Conservation (phyloP, 2,329 filamentous ascomycete species). For the Thelonectria blattea region DNA sequence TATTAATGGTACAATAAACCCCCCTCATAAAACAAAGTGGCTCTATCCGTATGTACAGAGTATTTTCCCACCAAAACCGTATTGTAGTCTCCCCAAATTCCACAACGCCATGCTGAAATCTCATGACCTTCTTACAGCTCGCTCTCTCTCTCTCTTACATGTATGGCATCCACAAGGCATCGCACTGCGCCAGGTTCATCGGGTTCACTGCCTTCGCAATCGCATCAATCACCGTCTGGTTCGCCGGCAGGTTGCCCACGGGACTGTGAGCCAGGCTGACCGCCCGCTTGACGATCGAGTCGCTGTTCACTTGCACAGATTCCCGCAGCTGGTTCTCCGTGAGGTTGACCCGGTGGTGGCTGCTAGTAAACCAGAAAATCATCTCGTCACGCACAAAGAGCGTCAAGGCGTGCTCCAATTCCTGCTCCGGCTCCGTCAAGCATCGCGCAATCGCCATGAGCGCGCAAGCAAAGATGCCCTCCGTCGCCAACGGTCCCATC, state of each 20-base stretch:
- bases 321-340: constrained; percentile 74
- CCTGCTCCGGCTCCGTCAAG: constrained; percentile 84
- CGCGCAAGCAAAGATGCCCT: constrained; percentile 93
- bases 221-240: constrained; percentile 95
- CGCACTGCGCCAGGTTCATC: constrained; percentile 83
- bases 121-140: not conserved
- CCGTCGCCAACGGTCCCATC: constrained; percentile 93
- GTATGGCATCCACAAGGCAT: constrained; percentile 98
- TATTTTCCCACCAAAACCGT: constrained; percentile 21
- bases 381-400: constrained; percentile 98
- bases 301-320: constrained; percentile 83
- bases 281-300: constrained; percentile 90
- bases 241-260: constrained; percentile 84
- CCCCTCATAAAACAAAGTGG: not conserved
- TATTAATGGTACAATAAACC: not conserved
- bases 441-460: constrained; percentile 97
- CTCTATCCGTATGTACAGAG: too few species aligned
- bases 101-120: constrained; percentile 40
- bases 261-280: constrained; percentile 81
- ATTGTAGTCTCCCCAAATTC: constrained; percentile 6
- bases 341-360: constrained; percentile 68
- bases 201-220: constrained; percentile 94
- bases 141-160: constrained; percentile 57
- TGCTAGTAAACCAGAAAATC: constrained; percentile 92
- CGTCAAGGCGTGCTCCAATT: constrained; percentile 93